Base-by-base conservation (phyloP, 495 filamentous ascomycete genomes). In the Entonaema liquescens region DNA sequence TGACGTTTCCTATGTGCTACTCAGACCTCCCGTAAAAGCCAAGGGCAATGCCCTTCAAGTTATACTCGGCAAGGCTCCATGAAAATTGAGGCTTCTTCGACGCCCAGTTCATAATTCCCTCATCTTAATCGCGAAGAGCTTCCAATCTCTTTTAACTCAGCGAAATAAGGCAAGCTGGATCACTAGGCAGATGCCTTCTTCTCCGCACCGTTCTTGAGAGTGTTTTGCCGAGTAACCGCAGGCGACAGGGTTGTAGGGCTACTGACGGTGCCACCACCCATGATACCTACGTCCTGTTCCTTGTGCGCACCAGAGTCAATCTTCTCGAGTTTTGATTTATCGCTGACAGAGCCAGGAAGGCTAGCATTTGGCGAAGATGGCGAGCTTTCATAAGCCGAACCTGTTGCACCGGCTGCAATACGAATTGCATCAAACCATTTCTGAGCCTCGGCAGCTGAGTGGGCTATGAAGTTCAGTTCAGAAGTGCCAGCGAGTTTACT, bases 401-500 rank as follows among this genome's bases (percentile, higher is more conserved):
- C 77, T 8, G 78, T 78, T 26, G 80, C 78, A 25, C 79, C 78
- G 35, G 80, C 82, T 12, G 82, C 83, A 58, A 79, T 76, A 23
- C 82, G 69, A 68, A 97, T 90, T 56, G 90, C 83, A n/a, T 88
- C 84, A 79, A 87, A 92, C 94, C 94, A 98, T 78, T 91, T 90
- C 79, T 89, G 82, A 3, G 93, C 93, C 67, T 95, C 92, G 23
- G 80, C 81, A 13, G 92, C 68, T 17, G 89, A 91, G 76, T 92
- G 89, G 0, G 94, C 94, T 79, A 84, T 86, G 80, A 88, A 87
- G 11, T 72, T 44, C n/a, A 88, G 75, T 73, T 88, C 86, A 2
- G 83, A 80, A 7, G 79, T 78, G 9, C 86, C 86, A 0, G 83
- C 79, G 28, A 88, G 73, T 75, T 84, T 87, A 79, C 82, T 81